Evolutionary conservation across 768 basidiomycete genomes (phyloP).

Genomic region (Russula abietina): DNA sequence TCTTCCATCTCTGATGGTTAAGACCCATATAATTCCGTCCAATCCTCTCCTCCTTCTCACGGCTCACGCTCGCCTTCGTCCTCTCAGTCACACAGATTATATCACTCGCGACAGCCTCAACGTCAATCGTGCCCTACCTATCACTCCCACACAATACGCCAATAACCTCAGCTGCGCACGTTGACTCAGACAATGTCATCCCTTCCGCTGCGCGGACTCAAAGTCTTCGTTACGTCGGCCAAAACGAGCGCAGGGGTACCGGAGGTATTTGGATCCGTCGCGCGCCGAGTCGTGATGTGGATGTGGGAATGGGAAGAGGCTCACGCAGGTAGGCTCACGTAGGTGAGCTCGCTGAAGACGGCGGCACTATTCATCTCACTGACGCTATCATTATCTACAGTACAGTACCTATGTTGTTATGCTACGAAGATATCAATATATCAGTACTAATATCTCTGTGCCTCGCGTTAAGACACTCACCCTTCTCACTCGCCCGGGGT

Average conservation of each 20-base stretch:
- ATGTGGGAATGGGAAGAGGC: conserved; percentile 69
- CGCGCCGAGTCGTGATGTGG: conserved; percentile 49
- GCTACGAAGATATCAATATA: too few species aligned
- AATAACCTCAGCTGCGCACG: conserved; percentile 9
- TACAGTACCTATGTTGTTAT: too few species aligned
- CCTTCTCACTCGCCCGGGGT: too few species aligned
- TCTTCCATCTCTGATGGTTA: too few species aligned
- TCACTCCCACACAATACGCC: conserved; percentile 27
- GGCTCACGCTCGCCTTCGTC: conserved; percentile 25
- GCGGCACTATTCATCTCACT: conserved; percentile 13
- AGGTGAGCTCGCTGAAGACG: conserved; percentile 35
- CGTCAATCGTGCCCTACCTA: conserved; percentile 25
- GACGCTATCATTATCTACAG: not conserved
- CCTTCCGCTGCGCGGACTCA: conserved; percentile 49
- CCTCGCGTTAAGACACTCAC: too few species aligned
- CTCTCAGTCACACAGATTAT: conserved; percentile 19
- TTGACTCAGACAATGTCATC: conserved; percentile 22
- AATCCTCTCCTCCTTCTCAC: conserved; percentile 44
- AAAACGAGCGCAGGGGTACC: conserved; percentile 59
- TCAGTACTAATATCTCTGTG: too few species aligned
- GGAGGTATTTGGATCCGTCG: conserved; percentile 73
- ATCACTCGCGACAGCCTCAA: conserved; percentile 21
- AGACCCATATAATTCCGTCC: too few species aligned
- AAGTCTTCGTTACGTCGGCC: conserved; percentile 69
- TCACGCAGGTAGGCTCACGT: conserved; percentile 36